Base-by-base conservation (phyloP, 1,139 yeast genomes). In the Pichia sp. region DNA sequence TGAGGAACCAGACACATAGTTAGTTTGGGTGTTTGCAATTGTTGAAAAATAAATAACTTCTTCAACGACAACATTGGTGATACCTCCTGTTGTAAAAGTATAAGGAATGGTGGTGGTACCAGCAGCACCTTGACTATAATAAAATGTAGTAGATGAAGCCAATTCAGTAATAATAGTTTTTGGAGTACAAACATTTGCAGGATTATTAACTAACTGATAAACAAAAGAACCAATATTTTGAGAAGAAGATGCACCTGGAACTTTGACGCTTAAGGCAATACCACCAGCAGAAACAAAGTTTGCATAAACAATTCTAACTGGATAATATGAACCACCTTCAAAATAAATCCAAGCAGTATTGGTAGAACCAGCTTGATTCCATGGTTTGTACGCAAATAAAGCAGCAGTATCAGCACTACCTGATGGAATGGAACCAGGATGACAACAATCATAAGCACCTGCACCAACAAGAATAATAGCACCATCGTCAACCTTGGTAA, bases 361-460 rank as follows among this genome's bases (percentile, higher is more conserved):
- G 6, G 27, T 32, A 4, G 24, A 23, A 27, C 41, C 25, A 4
- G 40, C 31, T 25, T 10, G 22, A 27, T 40, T 38, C 39, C 37
- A 33, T 11, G 36, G 34, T n/a, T 48, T 48, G 7, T 30, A 34
- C 3, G 47, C 32, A 9, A 36, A 36, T 29, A 45, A 25, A 6
- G 35, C 30, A 8, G 44, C 45, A 8, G 43, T 22, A 6, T 41
- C 39, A 6, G 45, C 42, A 27, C 36, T 37, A n/a, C 49, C 44
- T 2, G 20, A 20, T 4, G 48, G 37, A 16, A 37, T 6, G 3
- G 42, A 35, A 31, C 50, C 49, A 4, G 50, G 45, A 20, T 46
- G 36, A 47, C 67, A 63, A 49, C 67, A 63, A 23, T 45, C 55
- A 31, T 61, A 59, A 2, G 61, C 65, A 35, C 49, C 52, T 25